Conservation (phyloP, 2,329 filamentous ascomycete species). For the Ascochyta viciae-villosae region DNA sequence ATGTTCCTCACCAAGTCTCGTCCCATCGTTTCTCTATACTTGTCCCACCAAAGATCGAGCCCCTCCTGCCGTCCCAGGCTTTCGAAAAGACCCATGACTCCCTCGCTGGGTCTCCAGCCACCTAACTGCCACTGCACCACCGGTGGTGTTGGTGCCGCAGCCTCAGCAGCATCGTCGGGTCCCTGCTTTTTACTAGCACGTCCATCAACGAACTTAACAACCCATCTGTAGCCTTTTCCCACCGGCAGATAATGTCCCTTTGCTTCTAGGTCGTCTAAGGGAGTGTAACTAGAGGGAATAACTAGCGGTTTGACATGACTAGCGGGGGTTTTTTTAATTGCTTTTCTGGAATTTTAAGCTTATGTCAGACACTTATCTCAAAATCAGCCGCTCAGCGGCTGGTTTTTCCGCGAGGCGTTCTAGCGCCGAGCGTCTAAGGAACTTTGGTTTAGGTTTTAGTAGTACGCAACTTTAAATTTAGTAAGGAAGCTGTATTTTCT, state of each 20-base stretch:
- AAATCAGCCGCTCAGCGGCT: no score
- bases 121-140: slow-evolving; percentile 24
- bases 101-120: slow-evolving; percentile 19
- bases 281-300: neutral
- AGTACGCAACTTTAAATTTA: no score
- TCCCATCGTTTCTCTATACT: slow-evolving; percentile 5
- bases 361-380: no score
- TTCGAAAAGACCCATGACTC: slow-evolving; percentile 17
- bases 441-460: neutral
- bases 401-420: no score
- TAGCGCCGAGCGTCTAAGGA: neutral
- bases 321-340: no score
- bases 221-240: slow-evolving; percentile 20
- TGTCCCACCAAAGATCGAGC: slow-evolving; percentile 14
- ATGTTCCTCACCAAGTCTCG: slow-evolving; percentile 13
- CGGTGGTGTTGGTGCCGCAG: slow-evolving; percentile 11
- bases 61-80: slow-evolving; percentile 20
- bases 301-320: no score
- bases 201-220: slow-evolving; percentile 18
- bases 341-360: no score
- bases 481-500: no score
- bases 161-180: neutral
- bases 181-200: slow-evolving; percentile 6
- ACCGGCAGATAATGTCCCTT: slow-evolving; percentile 10
- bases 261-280: slow-evolving; percentile 13